Evolutionary conservation across 1,284 basidiomycete genomes (phyloP).

Genomic region (Irpex sp.): DNA sequence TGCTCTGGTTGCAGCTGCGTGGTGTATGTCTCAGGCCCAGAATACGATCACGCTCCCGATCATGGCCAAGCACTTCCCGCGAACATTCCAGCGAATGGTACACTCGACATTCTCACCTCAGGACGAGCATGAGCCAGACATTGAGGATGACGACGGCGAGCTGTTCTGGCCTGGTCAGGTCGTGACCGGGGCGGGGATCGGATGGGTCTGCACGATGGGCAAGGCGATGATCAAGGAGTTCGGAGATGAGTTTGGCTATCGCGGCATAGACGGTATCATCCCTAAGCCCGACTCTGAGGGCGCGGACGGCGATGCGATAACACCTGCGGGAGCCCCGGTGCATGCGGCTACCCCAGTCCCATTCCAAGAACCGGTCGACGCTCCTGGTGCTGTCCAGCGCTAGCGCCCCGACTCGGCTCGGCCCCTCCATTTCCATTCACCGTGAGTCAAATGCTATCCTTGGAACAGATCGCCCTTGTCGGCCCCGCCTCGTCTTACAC

Average conservation of each 20-base stretch:
- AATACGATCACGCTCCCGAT: conserved; percentile 56
- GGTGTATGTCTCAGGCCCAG: conserved; percentile 49
- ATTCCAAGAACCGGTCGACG: not conserved
- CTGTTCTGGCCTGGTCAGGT: conserved; percentile 74
- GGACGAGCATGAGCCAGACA: conserved; percentile 74
- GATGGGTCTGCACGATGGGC: conserved; percentile 77
- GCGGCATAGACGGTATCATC: conserved; percentile 62
- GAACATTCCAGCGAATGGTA: conserved; percentile 68
- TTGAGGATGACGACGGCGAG: conserved; percentile 78
- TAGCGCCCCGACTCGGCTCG: not conserved
- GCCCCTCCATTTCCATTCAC: not conserved
- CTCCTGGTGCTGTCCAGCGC: not conserved
- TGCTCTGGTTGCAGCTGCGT: conserved; percentile 40
- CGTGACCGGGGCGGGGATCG: conserved; percentile 67
- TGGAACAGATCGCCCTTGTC: not conserved
- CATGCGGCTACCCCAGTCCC: not conserved
- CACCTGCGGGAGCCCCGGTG: not conserved
- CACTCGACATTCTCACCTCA: conserved; percentile 53
- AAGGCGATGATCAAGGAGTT: conserved; percentile 80
- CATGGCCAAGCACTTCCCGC: conserved; percentile 65
- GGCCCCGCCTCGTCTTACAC: not conserved
- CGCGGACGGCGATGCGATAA: conserved; percentile 12
- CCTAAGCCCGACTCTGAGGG: conserved; percentile 51
- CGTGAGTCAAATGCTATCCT: conserved; percentile 1
- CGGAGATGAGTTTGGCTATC: conserved; percentile 68